Conservation (phyloP, 495 filamentous ascomycete species). For the Parathielavia hyrcaniae region DNA sequence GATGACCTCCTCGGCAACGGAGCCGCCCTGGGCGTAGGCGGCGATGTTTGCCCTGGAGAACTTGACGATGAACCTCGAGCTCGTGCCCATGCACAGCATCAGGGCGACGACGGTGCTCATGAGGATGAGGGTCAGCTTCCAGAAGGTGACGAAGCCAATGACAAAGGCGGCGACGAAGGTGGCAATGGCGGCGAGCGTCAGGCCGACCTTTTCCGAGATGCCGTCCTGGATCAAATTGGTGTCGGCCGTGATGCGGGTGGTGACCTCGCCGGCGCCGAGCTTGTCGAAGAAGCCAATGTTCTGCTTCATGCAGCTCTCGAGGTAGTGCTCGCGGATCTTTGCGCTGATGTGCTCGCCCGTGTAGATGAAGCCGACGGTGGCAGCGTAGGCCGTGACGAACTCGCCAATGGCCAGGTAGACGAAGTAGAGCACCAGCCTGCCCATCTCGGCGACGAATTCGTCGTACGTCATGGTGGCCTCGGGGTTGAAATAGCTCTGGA, state of each 20-base stretch:
- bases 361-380: constrained; percentile 87
- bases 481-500: constrained; percentile 55
- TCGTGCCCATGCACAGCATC: constrained; percentile 63
- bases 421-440: constrained; percentile 72
- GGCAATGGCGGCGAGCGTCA: constrained; percentile 65
- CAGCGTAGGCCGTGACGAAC: constrained; percentile 72
- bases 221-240: constrained; percentile 85
- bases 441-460: constrained; percentile 56
- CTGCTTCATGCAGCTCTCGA: constrained; percentile 75
- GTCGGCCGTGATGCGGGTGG: constrained; percentile 85
- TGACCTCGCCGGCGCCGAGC: constrained; percentile 85
- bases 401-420: constrained; percentile 84
- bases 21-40: constrained; percentile 77
- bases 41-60: constrained; percentile 70
- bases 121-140: constrained; percentile 78
- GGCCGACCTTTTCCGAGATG: constrained; percentile 76
- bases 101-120: constrained; percentile 70
- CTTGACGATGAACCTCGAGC: constrained; percentile 68
- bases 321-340: constrained; percentile 79
- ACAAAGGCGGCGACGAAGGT: constrained; percentile 86
- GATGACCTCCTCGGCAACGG: constrained; percentile 89
- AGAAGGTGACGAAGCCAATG: constrained; percentile 79
- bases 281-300: constrained; percentile 93
- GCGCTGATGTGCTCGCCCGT: constrained; percentile 81
- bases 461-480: constrained; percentile 37